Percentiles rank a stretch among this genome's conserved stretches.
Conservation (phyloP, 2,329 filamentous ascomycete species). For the Nigrospora osmanthi region DNA sequence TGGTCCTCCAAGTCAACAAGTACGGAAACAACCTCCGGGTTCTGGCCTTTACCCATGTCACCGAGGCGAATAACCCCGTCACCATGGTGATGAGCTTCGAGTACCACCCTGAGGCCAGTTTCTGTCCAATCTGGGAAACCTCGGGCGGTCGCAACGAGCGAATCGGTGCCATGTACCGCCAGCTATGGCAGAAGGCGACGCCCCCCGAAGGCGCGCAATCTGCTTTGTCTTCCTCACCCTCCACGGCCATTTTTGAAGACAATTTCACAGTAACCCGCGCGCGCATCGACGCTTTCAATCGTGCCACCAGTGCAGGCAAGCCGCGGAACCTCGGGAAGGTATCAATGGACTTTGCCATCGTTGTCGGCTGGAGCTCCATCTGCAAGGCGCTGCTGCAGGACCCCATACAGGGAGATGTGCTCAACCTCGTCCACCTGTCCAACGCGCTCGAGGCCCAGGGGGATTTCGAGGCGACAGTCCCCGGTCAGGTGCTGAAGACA, state of each 20-base stretch:
- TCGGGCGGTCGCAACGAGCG: constrained; percentile 90
- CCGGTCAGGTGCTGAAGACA: constrained; percentile 82
- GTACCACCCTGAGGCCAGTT: constrained; percentile 88
- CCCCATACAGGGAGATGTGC: constrained; percentile 84
- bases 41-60: constrained; percentile 85
- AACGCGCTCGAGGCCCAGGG: constrained; percentile 96
- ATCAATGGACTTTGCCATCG: constrained; percentile 96
- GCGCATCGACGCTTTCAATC: constrained; percentile 91
- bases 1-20: constrained; percentile 71
- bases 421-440: constrained; percentile 91
- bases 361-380: constrained; percentile 93
- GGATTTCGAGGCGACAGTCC: constrained; percentile 83
- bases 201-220: constrained; percentile 59
- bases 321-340: constrained; percentile 87
- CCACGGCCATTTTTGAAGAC: constrained; percentile 79
- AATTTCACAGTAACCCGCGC: constrained; percentile 76
- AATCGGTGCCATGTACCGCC: constrained; percentile 98
- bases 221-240: constrained; percentile 66
- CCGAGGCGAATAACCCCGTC: constrained; percentile 68
- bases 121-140: constrained; percentile 87
- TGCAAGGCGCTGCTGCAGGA: constrained; percentile 98
- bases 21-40: constrained; percentile 68
- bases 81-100: constrained; percentile 77
- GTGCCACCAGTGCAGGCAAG: constrained; percentile 92
- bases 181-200: constrained; percentile 72